Percentiles rank a stretch among this genome's conserved stretches.
Conservation (phyloP, 1,284 basidiomycete species). For the Cutaneotrichosporon daszewskae region DNA sequence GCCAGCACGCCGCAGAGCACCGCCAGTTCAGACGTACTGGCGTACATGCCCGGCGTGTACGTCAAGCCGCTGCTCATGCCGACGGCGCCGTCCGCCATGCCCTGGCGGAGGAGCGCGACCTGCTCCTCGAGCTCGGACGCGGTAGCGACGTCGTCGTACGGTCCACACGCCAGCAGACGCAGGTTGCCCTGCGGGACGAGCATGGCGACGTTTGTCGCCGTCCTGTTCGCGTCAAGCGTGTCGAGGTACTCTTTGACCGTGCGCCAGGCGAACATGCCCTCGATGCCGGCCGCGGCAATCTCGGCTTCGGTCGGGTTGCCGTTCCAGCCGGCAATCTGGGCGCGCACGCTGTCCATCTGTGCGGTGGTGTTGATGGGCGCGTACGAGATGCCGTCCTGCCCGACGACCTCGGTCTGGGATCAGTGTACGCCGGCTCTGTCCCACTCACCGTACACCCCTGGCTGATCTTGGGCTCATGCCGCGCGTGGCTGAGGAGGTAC, state of each 20-base stretch:
- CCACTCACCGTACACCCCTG: slow-evolving; percentile 42
- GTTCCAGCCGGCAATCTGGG: slow-evolving; percentile 46
- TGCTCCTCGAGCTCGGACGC: slow-evolving; percentile 28
- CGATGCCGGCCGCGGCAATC: slow-evolving; percentile 14
- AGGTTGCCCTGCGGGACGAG: slow-evolving; percentile 46
- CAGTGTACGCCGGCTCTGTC: too few species aligned
- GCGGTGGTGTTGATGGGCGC: slow-evolving; percentile 24
- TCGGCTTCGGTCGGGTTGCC: slow-evolving; percentile 41
- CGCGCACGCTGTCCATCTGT: slow-evolving; percentile 31
- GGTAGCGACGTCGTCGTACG: slow-evolving; percentile 28
- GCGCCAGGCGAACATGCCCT: slow-evolving; percentile 39
- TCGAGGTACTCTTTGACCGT: slow-evolving; percentile 35
- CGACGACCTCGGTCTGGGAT: slow-evolving; percentile 40
- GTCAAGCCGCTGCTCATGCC: slow-evolving; percentile 46
- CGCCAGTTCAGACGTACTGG: slow-evolving; percentile 37
- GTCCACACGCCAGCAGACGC: slow-evolving; percentile 37
- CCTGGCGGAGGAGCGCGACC: slow-evolving; percentile 24
- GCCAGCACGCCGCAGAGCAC: slow-evolving; percentile 28
- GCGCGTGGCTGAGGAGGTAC: slow-evolving; percentile 38
- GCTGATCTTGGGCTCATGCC: slow-evolving; percentile 41
- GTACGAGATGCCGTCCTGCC: slow-evolving; percentile 46
- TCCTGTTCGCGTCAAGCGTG: slow-evolving; percentile 32
- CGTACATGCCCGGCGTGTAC: slow-evolving; percentile 48
- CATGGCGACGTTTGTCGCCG: slow-evolving; percentile 41
- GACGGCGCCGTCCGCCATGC: slow-evolving; percentile 40